phyloP scores from a whole-genome alignment of 2,329 filamentous ascomycete genomes.

The Ramularia endophylla region DNA sequence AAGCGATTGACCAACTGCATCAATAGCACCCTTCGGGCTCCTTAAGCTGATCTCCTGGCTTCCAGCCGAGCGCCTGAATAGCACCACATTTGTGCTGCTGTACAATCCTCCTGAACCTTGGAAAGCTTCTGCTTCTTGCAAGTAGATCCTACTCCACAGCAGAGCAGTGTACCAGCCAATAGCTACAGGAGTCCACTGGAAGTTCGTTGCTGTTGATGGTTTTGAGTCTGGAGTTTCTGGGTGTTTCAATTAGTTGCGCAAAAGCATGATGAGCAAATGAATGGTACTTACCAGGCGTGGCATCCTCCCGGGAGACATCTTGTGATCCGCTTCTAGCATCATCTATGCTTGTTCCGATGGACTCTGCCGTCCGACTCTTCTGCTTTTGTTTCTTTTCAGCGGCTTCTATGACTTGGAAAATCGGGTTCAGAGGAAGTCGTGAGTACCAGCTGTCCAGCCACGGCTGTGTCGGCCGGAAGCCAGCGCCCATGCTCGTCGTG shows the following conservation, averaged over 20 bases:
- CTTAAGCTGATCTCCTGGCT: constrained; percentile 47
- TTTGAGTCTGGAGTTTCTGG: not conserved
- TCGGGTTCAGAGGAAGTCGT: constrained; percentile 70
- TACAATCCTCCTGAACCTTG: constrained; percentile 80
- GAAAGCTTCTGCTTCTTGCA: constrained; percentile 74
- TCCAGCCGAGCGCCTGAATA: constrained; percentile 79
- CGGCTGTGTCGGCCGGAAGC: constrained; percentile 69
- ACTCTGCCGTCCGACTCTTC: not conserved
- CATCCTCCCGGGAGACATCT: not conserved
- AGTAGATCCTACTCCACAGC: constrained; percentile 89
- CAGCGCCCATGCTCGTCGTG: constrained; percentile 41
- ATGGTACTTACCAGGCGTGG: constrained; percentile 8
- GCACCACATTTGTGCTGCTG: constrained; percentile 81
- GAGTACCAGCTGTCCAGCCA: constrained; percentile 96
- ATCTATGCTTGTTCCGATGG: not conserved
- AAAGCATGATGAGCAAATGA: not conserved
- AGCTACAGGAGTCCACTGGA: constrained; percentile 18
- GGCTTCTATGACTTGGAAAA: constrained; percentile 15
- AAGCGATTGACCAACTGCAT: constrained; percentile 85
- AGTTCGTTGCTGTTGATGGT: constrained; percentile 7
- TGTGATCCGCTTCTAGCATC: constrained; percentile 4
- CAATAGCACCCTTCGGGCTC: constrained; percentile 82
- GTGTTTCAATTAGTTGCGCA: no score
- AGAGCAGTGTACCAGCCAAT: constrained; percentile 94
- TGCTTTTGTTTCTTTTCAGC: constrained; percentile 8